These are phyloP conservation scores for Lactarius tabidus DNA, from an alignment of 768 basidiomycete genomes.

Conservation along the genomic window DNA sequence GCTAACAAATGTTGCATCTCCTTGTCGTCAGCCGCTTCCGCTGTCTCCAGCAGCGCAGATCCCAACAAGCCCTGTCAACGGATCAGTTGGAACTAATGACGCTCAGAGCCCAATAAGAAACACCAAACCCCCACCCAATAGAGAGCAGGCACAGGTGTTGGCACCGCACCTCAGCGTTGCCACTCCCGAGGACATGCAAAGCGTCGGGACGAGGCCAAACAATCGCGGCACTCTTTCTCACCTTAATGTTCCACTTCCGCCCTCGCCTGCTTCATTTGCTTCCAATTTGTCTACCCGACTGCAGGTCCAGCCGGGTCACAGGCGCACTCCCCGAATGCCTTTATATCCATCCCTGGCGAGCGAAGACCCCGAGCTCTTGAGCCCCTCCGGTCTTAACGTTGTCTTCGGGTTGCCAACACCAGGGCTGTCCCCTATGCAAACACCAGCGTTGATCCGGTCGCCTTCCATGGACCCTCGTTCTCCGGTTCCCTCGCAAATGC, in stretches of 20 bases:
- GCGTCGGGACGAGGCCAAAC: background rate
- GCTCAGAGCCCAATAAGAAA: background rate
- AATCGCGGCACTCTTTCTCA: background rate
- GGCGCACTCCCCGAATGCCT: background rate
- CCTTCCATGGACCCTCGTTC: conserved; percentile 15
- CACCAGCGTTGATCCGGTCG: background rate
- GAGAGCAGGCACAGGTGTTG: background rate
- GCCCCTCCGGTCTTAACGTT: background rate
- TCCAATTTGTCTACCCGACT: background rate
- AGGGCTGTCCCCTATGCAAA: background rate
- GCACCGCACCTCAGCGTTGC: background rate
- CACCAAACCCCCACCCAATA: background rate
- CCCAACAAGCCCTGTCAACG: background rate
- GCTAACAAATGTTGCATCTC: background rate
- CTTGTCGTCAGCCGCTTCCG: background rate
- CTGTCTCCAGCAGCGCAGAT: background rate
- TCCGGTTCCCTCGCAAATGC: background rate
- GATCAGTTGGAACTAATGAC: background rate
- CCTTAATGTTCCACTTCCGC: conserved; percentile 3
- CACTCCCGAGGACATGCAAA: background rate
- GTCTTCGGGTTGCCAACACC: conserved; percentile 5
- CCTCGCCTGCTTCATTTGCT: background rate
- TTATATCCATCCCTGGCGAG: conserved; percentile 9
- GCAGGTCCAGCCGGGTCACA: conserved; percentile 16
- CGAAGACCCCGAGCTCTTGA: background rate